phyloP scores from a whole-genome alignment of 352 stramenopile genomes.

The Pythium oligandrum region DNA sequence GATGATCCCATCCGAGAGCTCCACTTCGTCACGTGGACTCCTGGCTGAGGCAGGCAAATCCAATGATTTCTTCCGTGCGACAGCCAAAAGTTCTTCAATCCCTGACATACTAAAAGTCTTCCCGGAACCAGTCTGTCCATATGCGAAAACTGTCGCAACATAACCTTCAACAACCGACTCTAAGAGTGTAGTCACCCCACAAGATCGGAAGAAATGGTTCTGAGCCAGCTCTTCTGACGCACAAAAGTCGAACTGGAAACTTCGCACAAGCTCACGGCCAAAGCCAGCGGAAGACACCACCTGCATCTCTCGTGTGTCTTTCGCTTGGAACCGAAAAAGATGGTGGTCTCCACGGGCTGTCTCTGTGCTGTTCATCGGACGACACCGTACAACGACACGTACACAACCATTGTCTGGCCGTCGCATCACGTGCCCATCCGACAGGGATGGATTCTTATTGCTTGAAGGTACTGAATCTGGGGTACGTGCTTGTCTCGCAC shows the following conservation, averaged over 20 bases:
- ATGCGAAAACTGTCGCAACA: slow-evolving; percentile 62
- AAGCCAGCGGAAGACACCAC: slow-evolving; percentile 36
- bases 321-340: slow-evolving; percentile 48
- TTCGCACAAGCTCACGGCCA: slow-evolving; percentile 63
- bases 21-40: slow-evolving; percentile 9
- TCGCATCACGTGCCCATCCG: not conserved
- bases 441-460: no score
- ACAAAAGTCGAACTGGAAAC: slow-evolving; percentile 75
- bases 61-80: slow-evolving; percentile 17
- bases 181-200: slow-evolving; percentile 51
- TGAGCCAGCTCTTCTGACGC: slow-evolving; percentile 59
- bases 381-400: slow-evolving; percentile 57
- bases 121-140: slow-evolving; percentile 60
- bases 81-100: slow-evolving; percentile 55
- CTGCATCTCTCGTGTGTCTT: slow-evolving; percentile 45
- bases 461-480: no score
- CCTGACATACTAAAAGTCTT: slow-evolving; percentile 83
- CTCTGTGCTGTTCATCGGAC: slow-evolving; percentile 54
- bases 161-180: slow-evolving; percentile 70
- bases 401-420: slow-evolving; percentile 20
- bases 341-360: slow-evolving; percentile 39
- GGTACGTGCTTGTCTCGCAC: no score
- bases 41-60: slow-evolving; percentile 1
- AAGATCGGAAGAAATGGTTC: slow-evolving; percentile 53
- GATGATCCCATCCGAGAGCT: slow-evolving; percentile 66